Conservation (phyloP, 116 monocot species). For the Cymodocea nodosa region DNA sequence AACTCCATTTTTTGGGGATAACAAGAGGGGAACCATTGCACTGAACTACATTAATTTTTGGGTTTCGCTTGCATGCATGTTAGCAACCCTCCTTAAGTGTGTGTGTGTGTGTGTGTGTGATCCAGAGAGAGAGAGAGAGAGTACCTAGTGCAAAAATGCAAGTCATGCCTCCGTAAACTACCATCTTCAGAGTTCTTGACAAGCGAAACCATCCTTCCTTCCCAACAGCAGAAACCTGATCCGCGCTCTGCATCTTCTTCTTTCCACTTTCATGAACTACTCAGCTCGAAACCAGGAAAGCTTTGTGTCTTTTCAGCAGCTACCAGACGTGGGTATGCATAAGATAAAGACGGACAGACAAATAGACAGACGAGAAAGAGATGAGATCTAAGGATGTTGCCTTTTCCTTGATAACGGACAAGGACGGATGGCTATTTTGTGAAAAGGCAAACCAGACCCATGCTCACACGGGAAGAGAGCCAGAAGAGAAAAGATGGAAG, state of each 20-base stretch:
- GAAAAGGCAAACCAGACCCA: no score
- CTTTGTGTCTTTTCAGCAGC: no score
- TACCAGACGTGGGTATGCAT: background rate
- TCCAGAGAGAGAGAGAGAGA: constrained; percentile 1
- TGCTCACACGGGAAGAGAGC: no score
- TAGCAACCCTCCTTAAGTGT: background rate
- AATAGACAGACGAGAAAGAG: no score
- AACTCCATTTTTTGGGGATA: no score
- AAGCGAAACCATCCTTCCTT: background rate
- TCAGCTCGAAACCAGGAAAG: background rate
- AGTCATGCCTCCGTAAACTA: constrained; percentile 25
- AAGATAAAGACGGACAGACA: background rate
- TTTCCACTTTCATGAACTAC: background rate
- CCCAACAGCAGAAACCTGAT: background rate
- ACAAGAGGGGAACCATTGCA: no score
- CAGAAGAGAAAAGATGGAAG: no score
- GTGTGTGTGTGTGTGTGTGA: background rate
- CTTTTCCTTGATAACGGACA: no score
- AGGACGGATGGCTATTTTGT: no score
- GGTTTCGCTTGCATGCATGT: background rate
- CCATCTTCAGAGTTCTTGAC: constrained; percentile 17
- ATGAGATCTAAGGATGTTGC: no score
- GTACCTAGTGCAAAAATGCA: constrained; percentile 39
- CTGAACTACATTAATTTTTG: no score
- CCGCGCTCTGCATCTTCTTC: background rate